Percentiles rank a stretch among this genome's conserved stretches.
phyloP scores from a whole-genome alignment of 164 flowering plant genomes.

The Sedum album region DNA sequence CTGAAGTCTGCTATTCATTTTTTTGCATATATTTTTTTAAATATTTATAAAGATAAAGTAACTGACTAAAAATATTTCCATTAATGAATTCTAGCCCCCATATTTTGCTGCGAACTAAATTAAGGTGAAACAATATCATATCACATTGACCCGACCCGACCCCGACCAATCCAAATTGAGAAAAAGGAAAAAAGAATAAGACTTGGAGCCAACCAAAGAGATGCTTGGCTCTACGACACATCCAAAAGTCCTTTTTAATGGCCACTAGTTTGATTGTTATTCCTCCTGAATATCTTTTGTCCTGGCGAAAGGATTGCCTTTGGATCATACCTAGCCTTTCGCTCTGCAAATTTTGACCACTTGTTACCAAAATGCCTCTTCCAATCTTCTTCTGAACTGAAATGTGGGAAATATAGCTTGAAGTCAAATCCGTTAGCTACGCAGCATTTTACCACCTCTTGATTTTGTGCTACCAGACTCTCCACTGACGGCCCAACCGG shows the following conservation, averaged over 20 bases:
- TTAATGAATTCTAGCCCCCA: background rate
- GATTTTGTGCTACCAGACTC: constrained; percentile 46
- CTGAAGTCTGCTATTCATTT: too few relatives aligned
- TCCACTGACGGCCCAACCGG: constrained; percentile 41
- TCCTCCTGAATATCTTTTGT: constrained; percentile 59
- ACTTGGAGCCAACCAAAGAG: background rate
- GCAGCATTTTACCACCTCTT: constrained; percentile 48
- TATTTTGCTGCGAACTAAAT: background rate
- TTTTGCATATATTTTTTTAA: too few relatives aligned
- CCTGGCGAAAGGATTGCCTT: constrained; percentile 88
- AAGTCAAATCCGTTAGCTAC: constrained; percentile 37
- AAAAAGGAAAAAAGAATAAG: background rate
- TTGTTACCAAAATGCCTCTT: constrained; percentile 63
- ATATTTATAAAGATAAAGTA: too few relatives aligned
- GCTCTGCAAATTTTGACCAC: constrained; percentile 63
- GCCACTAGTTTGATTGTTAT: constrained; percentile 7
- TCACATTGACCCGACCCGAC: background rate
- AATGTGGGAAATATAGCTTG: constrained; percentile 78
- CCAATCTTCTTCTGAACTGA: constrained; percentile 58
- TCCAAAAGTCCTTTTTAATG: background rate
- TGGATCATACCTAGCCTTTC: constrained; percentile 68
- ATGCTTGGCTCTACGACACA: background rate
- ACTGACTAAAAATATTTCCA: background rate
- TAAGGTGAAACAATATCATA: background rate
- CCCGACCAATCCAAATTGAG: constrained; percentile 3